phyloP scores from a whole-genome alignment of 1,139 yeast species.

The Pichia sp. region DNA sequence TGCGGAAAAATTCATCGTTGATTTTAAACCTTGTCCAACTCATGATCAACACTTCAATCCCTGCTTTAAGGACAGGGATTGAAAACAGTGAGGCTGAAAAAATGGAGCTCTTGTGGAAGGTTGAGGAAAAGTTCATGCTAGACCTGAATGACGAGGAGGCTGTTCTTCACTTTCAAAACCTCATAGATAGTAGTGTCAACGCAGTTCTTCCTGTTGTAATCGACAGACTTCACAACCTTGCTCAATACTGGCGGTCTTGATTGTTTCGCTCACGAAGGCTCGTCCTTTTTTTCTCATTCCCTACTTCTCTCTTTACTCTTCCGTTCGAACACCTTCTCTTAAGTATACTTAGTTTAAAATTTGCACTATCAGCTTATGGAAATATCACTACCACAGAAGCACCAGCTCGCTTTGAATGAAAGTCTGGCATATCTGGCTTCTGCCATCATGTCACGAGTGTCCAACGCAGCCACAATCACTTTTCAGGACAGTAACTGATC shows the following conservation, averaged over 20 bases:
- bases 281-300: not conserved
- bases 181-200: constrained; percentile 89
- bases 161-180: constrained; percentile 84
- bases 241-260: constrained; percentile 95
- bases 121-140: constrained; percentile 88
- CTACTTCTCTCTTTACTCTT: not conserved
- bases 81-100: constrained; percentile 33
- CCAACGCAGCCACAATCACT: no score
- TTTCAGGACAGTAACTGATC: no score
- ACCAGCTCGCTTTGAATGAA: no score
- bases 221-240: constrained; percentile 89
- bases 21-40: constrained; percentile 86
- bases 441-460: not conserved
- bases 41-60: constrained; percentile 92
- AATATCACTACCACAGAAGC: no score
- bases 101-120: constrained; percentile 51
- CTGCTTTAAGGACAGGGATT: constrained; percentile 34
- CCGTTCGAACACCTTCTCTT: not conserved
- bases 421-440: not conserved
- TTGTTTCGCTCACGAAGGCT: not conserved
- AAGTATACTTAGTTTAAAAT: not conserved
- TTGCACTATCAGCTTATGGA: no score
- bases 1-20: constrained; percentile 84
- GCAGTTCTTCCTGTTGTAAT: constrained; percentile 93
- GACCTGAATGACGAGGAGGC: constrained; percentile 96